These are phyloP conservation scores for Auxenochlorella pyrenoidosa DNA, from an alignment of 139 green algal species.

Conservation along the genomic window DNA sequence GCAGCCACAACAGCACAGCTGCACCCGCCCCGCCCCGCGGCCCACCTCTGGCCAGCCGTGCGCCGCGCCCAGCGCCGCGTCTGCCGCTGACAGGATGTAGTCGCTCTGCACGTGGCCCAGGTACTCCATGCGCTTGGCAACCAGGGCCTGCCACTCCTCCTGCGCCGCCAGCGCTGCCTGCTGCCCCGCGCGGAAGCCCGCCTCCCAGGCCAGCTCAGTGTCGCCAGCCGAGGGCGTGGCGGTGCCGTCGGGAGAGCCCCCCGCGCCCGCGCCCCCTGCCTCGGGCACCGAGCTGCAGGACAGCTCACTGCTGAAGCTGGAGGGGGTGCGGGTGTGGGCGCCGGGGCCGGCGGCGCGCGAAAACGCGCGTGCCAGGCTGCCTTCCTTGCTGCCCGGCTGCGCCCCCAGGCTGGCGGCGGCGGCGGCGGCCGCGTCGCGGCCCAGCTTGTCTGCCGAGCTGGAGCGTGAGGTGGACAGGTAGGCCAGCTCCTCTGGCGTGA, in stretches of 20 bases:
- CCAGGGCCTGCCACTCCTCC: slow-evolving; percentile 41
- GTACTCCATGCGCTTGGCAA: slow-evolving; percentile 34
- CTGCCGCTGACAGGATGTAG: slow-evolving; percentile 18
- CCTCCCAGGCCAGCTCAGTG: slow-evolving; percentile 52
- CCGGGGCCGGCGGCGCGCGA: slow-evolving; percentile 76
- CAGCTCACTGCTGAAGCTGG: background rate
- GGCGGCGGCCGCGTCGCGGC: background rate
- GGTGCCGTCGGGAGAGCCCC: slow-evolving; percentile 72
- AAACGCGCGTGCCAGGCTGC: slow-evolving; percentile 30
- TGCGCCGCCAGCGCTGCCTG: slow-evolving; percentile 38
- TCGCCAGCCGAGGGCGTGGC: slow-evolving; percentile 66
- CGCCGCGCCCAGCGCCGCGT: background rate
- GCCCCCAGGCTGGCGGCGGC: background rate
- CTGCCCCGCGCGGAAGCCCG: slow-evolving; percentile 48
- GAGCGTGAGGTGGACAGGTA: background rate
- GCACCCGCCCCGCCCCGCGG: background rate
- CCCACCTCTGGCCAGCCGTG: background rate
- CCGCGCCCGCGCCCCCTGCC: background rate
- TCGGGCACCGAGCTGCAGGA: background rate
- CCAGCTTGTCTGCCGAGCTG: slow-evolving; percentile 21
- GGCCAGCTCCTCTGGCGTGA: slow-evolving; percentile 44
- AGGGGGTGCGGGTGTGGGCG: slow-evolving; percentile 45
- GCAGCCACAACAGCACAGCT: background rate
- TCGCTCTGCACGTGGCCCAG: slow-evolving; percentile 19
- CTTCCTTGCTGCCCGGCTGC: background rate